Conservation (phyloP, 2,329 filamentous ascomycete species). For the Sarocladium oryzae region DNA sequence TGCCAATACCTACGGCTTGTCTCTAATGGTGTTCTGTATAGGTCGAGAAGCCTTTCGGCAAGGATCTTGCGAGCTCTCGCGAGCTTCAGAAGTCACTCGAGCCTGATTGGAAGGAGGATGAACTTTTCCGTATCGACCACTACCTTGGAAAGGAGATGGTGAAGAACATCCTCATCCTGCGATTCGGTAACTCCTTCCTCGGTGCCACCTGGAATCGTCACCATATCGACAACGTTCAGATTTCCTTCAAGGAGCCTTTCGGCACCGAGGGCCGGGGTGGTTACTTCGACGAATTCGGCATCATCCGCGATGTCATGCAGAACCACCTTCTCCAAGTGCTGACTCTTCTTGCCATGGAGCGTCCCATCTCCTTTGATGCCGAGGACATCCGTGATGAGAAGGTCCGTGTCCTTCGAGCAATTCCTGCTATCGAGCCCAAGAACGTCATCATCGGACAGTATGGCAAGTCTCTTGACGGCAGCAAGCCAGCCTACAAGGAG, state of each 20-base stretch:
- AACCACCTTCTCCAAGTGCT: conserved; percentile 97
- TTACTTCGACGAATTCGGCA: conserved; percentile 99
- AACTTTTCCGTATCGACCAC: conserved; percentile 98
- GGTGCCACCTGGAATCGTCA: conserved; percentile 98
- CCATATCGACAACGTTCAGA: conserved; percentile 99
- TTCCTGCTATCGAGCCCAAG: conserved; percentile 94
- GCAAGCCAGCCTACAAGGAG: conserved; percentile 96
- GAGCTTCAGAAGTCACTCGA: conserved; percentile 92
- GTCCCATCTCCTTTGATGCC: conserved; percentile 94
- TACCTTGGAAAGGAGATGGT: conserved; percentile 99
- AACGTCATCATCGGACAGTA: conserved; percentile 99
- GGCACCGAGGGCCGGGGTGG: conserved; percentile 96
- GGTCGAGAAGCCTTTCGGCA: conserved; percentile 99
- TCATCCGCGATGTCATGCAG: conserved; percentile 99
- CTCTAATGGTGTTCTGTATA: conserved; percentile 26
- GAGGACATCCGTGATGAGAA: conserved; percentile 99
- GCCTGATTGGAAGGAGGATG: conserved; percentile 97
- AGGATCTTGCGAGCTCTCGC: conserved; percentile 88
- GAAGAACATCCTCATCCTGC: conserved; percentile 96
- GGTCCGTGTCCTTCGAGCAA: conserved; percentile 88
- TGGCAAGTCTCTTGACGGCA: conserved; percentile 89
- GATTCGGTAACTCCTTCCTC: conserved; percentile 98
- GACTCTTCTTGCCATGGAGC: conserved; percentile 95
- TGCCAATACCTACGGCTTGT: no score
- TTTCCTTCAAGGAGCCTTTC: conserved; percentile 99